A percentile compares a stretch with the other conserved stretches of the same genome.
phyloP scores from a whole-genome alignment of 2,329 filamentous ascomycete species.

The Alternaria longipes region DNA sequence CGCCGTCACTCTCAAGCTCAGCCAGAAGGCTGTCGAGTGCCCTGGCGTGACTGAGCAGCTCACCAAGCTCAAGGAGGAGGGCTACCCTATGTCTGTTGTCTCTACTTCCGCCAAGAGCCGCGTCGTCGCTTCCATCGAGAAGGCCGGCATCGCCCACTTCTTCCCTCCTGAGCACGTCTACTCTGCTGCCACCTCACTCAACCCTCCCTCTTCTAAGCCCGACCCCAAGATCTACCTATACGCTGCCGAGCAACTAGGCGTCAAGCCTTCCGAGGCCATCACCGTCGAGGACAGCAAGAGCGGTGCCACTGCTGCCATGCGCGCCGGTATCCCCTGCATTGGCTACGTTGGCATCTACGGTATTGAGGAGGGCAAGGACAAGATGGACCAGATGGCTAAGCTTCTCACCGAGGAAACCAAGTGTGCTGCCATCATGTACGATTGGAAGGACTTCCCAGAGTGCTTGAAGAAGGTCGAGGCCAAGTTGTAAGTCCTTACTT shows the following conservation, averaged over 20 bases:
- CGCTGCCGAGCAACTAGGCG: conserved; percentile 77
- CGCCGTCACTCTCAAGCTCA: conserved; percentile 82
- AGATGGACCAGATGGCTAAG: conserved; percentile 60
- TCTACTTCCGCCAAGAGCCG: conserved; percentile 81
- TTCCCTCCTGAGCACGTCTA: conserved; percentile 80
- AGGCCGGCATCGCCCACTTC: conserved; percentile 81
- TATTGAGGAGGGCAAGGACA: conserved; percentile 54
- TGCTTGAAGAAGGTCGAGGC: conserved; percentile 60
- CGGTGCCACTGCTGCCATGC: conserved; percentile 78
- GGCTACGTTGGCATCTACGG: conserved; percentile 79
- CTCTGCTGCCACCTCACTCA: conserved; percentile 81
- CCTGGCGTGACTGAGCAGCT: conserved; percentile 73
- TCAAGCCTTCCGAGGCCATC: conserved; percentile 75
- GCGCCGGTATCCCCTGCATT: conserved; percentile 81
- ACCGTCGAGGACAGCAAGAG: conserved; percentile 91
- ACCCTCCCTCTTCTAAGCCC: conserved; percentile 85
- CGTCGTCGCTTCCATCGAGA: conserved; percentile 79
- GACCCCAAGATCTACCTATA: conserved; percentile 88
- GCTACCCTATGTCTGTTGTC: conserved; percentile 81
- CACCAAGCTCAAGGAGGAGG: conserved; percentile 68
- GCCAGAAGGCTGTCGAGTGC: conserved; percentile 73
- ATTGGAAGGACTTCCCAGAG: conserved; percentile 62
- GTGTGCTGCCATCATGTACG: conserved; percentile 59
- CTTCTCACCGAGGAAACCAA: conserved; percentile 59
- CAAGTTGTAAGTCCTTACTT: conserved; percentile 38